Base-by-base conservation (phyloP, 2,329 filamentous ascomycete species). In the Sclerotinia subarctica region DNA sequence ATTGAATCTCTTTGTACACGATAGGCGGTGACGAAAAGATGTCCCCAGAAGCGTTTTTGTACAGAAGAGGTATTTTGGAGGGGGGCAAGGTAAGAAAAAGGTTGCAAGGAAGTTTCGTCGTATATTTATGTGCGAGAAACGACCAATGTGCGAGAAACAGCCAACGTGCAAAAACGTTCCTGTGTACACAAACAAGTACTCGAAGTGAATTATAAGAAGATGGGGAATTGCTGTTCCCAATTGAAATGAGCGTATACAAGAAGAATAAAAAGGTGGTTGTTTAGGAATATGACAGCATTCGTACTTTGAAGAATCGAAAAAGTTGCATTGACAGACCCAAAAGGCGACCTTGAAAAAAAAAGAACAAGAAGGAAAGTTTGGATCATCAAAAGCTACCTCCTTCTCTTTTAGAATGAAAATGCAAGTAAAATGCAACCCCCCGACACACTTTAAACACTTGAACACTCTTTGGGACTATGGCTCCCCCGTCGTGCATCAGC, bases 21-120 rank as follows among this genome's bases (percentile, higher is more conserved):
- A 59, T 68, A 72, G 69, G 73, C 71, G 72, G 70, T 72, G 70
- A 71, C 64, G 56, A 64, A 68, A 57, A 51, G 59, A 64, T 19
- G 51, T 57, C 49, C 47, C 46, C 52, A 46, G 42, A 53, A 17
- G 64, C 29, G 42, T 24, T 57, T 32, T 54, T 52, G 53, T 66
- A 66, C 13, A 19, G 19, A 53, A 35, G 19, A 53, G 24, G 35
- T 63, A 47, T 53, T 26, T 29, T 24, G 42, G 7, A 60, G 11
- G n/a, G 19, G 49, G 52, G 53, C 68, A 64, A 58, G 49, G 53
- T 69, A 64, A 58, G 49, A 49, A 21, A 62, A 62, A 24, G 19
- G 35, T 67, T 54, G 65, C 65, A 52, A 63, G 47, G 57, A 35
- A 63, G 65, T 44, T 66, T 59, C 53, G 53, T 59, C 53, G 53